Evolutionary conservation across 2,329 filamentous ascomycete genomes (phyloP).

Genomic region (Trichocomaceae sp.): DNA sequence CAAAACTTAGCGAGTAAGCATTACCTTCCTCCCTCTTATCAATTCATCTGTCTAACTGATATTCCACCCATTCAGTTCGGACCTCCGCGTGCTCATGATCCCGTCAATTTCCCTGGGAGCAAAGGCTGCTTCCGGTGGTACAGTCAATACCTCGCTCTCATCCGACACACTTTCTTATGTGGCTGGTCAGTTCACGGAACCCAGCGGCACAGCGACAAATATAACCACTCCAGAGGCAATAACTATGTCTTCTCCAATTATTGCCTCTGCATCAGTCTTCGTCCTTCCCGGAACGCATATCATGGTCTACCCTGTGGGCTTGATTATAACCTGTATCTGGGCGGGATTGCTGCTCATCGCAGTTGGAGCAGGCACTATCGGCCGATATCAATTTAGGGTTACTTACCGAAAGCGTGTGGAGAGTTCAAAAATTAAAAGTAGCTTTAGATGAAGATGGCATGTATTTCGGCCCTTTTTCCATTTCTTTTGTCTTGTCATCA

Average conservation of each 20-base stretch:
- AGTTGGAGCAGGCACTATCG: constrained; percentile 29
- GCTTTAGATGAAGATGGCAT: neutral
- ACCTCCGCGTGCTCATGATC: constrained; percentile 28
- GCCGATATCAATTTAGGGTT: constrained; percentile 27
- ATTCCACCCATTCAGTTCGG: constrained; percentile 10
- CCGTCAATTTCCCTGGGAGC: constrained; percentile 29
- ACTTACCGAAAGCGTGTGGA: constrained; percentile 25
- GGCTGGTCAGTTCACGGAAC: constrained; percentile 24
- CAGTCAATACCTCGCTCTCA: constrained; percentile 25
- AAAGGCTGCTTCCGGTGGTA: constrained; percentile 13
- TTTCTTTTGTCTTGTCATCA: neutral
- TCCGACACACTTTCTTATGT: constrained; percentile 33
- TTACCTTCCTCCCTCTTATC: neutral
- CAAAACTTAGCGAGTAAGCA: constrained; percentile 25
- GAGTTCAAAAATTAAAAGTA: neutral
- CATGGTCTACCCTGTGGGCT: constrained; percentile 26
- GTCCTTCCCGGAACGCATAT: constrained; percentile 28
- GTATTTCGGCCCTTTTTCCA: neutral
- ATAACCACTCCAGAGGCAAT: constrained; percentile 21
- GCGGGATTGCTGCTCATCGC: constrained; percentile 24
- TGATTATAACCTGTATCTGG: constrained; percentile 30
- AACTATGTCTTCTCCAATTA: constrained; percentile 19
- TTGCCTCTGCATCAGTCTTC: constrained; percentile 21
- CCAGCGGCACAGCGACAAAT: constrained; percentile 18
- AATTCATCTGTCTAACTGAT: neutral